phyloP scores from a whole-genome alignment of 768 basidiomycete species.

The Rhizopogon vesiculosus region DNA sequence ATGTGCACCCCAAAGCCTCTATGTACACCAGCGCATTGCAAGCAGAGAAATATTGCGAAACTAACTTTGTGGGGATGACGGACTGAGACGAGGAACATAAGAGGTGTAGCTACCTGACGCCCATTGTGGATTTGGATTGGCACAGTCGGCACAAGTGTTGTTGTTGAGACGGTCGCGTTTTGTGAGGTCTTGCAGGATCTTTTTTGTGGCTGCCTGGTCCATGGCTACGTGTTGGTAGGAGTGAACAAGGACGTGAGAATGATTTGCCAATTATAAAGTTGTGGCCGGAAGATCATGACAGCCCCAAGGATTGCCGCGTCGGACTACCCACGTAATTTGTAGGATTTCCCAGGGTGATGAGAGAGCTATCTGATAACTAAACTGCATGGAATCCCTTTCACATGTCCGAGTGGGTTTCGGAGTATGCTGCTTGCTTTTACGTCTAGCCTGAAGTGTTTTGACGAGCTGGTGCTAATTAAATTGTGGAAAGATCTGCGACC shows the following conservation, averaged over 20 bases:
- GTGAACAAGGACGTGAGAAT: neutral
- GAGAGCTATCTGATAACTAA: neutral
- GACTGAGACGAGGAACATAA: neutral
- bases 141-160: conserved; percentile 77
- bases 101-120: conserved; percentile 56
- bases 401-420: neutral
- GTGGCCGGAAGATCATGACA: neutral
- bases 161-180: conserved; percentile 70
- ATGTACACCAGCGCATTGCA: conserved; percentile 84
- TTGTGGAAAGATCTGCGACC: conserved; percentile 8
- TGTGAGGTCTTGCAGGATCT: conserved; percentile 69
- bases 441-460: conserved; percentile 5
- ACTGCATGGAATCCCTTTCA: neutral
- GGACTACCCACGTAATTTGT: conserved; percentile 1
- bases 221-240: conserved; percentile 14
- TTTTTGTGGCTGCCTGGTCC: conserved; percentile 66
- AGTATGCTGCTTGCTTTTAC: neutral
- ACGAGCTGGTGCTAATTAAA: conserved; percentile 2
- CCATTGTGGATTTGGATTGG: conserved; percentile 94
- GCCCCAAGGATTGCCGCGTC: neutral
- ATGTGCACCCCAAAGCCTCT: conserved; percentile 94
- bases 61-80: conserved; percentile 31
- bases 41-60: conserved; percentile 86
- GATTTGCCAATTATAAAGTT: neutral
- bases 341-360: conserved; percentile 5